These are phyloP conservation scores for Ascochyta koolunga DNA, from an alignment of 2,329 filamentous ascomycete genomes.

Conservation along the genomic window DNA sequence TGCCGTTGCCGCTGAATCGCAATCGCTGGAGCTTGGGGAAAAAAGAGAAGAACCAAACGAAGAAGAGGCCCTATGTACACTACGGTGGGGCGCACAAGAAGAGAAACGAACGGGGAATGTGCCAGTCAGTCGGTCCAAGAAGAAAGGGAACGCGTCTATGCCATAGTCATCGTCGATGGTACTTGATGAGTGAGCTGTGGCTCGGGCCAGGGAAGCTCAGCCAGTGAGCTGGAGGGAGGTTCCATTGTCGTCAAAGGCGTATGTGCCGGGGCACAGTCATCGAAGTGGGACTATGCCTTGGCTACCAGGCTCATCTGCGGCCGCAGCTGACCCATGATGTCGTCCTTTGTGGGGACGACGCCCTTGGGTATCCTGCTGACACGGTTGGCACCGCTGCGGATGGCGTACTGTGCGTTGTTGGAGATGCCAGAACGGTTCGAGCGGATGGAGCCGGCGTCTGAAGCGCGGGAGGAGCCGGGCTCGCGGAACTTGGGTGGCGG, in stretches of 20 bases:
- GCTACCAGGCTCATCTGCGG: conserved; percentile 61
- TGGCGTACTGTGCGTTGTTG: conserved; percentile 67
- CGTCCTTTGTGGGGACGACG: conserved; percentile 76
- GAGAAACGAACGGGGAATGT: background rate
- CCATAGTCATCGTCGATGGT: conserved; percentile 14
- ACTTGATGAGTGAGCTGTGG: conserved; percentile 35
- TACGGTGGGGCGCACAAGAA: conserved; percentile 11
- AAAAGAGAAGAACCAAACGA: no score
- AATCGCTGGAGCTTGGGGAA: background rate
- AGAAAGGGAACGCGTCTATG: conserved; percentile 1
- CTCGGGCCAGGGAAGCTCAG: conserved; percentile 30
- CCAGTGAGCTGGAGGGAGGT: conserved; percentile 39
- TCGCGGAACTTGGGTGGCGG: conserved; percentile 74
- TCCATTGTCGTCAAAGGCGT: conserved; percentile 31
- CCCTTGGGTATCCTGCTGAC: conserved; percentile 84
- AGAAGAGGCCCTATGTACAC: conserved; percentile 17
- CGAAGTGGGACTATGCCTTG: conserved; percentile 28
- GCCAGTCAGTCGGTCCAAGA: background rate
- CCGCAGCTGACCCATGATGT: conserved; percentile 64
- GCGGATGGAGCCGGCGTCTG: conserved; percentile 58
- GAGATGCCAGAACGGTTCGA: conserved; percentile 83
- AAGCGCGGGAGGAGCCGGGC: conserved; percentile 43
- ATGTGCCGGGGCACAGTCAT: conserved; percentile 7
- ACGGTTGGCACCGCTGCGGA: conserved; percentile 83
- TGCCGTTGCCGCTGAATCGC: conserved; percentile 10